phyloP scores from a whole-genome alignment of 352 stramenopile genomes.

The Globisporangium takayamanum region DNA sequence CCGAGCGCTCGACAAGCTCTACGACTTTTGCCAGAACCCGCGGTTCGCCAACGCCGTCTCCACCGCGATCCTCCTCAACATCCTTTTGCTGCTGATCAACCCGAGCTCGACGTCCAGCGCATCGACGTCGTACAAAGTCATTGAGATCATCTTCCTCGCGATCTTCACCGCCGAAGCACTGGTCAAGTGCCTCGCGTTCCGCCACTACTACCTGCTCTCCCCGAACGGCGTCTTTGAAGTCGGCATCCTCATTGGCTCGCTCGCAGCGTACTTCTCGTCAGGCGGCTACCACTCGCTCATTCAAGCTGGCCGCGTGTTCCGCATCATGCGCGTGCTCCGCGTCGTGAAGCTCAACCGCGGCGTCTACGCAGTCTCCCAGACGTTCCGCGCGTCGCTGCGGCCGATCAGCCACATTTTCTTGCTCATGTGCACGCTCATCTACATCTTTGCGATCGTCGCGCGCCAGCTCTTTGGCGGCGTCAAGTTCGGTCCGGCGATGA shows the following conservation, averaged over 20 bases:
- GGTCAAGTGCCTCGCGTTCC: conserved; percentile 55
- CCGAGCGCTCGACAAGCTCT: conserved; percentile 28
- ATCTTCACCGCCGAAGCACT: conserved; percentile 49
- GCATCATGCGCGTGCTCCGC: conserved; percentile 69
- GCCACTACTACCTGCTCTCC: conserved; percentile 58
- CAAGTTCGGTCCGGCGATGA: conserved; percentile 50
- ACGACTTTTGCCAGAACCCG: conserved; percentile 51
- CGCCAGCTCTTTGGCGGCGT: conserved; percentile 70
- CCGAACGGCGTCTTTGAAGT: conserved; percentile 56
- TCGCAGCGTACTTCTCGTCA: conserved; percentile 56
- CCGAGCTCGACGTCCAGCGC: conserved; percentile 21
- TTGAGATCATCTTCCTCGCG: conserved; percentile 65
- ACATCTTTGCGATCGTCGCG: conserved; percentile 72
- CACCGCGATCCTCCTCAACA: conserved; percentile 64
- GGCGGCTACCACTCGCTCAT: conserved; percentile 62
- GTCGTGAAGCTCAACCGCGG: conserved; percentile 69
- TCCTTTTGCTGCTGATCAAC: conserved; percentile 60
- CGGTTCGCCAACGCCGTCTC: conserved; percentile 50
- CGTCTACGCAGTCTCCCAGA: conserved; percentile 74
- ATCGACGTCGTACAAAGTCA: conserved; percentile 36
- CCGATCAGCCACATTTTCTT: conserved; percentile 77
- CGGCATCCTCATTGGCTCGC: conserved; percentile 49
- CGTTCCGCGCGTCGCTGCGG: conserved; percentile 57
- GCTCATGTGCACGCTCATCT: conserved; percentile 77
- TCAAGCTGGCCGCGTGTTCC: conserved; percentile 63